These are phyloP conservation scores for Clausena lansium DNA, from an alignment of 345 rosid genomes.

Conservation along the genomic window DNA sequence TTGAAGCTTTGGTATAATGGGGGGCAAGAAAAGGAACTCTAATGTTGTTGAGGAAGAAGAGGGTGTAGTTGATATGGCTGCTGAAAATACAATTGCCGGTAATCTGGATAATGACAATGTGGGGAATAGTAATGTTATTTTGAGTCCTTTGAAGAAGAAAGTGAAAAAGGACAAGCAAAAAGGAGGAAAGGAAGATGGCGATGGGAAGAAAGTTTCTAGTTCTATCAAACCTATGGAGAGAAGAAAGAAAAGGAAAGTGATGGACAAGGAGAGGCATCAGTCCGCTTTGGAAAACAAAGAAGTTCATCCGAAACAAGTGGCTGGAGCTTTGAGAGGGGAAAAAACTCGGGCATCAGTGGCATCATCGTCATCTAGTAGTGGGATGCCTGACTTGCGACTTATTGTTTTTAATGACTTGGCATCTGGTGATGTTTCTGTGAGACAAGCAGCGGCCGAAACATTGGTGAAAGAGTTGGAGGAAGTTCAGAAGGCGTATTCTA, in stretches of 20 bases:
- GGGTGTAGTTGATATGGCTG: constrained; percentile 15
- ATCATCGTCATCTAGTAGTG: constrained; percentile 27
- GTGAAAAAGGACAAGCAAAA: constrained; percentile 31
- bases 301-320: constrained; percentile 22
- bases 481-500: constrained; percentile 72
- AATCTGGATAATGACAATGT: background rate
- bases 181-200: constrained; percentile 19
- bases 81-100: background rate
- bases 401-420: constrained; percentile 75
- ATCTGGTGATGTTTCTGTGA: constrained; percentile 46
- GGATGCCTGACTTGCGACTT: constrained; percentile 66
- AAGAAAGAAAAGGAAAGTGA: constrained; percentile 66
- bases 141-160: constrained; percentile 41
- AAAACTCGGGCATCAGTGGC: constrained; percentile 23
- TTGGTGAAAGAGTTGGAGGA: constrained; percentile 62
- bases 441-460: constrained; percentile 66
- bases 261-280: constrained; percentile 67
- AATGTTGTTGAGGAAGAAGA: constrained; percentile 34
- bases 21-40: constrained; percentile 53
- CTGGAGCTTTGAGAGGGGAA: constrained; percentile 20
- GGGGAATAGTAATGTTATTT: constrained; percentile 12
- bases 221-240: constrained; percentile 76
- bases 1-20: constrained; percentile 34
- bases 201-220: constrained; percentile 19
- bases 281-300: constrained; percentile 27